These are phyloP conservation scores for Stephanodiscus minutulus DNA, from an alignment of 108 stramenopile species.

Conservation along the genomic window DNA sequence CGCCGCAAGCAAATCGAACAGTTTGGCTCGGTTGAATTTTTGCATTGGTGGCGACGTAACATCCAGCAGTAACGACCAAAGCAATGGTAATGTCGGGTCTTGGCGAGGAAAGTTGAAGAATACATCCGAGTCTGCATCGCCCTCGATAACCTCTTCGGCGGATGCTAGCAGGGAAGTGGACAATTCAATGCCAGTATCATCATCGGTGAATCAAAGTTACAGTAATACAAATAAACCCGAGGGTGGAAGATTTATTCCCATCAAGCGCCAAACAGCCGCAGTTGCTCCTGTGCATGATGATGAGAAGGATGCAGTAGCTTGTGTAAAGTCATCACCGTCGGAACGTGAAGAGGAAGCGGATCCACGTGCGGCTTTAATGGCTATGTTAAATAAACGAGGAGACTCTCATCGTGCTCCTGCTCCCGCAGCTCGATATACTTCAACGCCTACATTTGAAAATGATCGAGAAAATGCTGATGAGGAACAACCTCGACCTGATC, in stretches of 20 bases:
- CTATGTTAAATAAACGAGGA: slow-evolving; percentile 62
- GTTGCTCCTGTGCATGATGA: slow-evolving; percentile 2
- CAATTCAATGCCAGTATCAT: too few species aligned
- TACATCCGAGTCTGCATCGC: not conserved
- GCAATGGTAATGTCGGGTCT: not conserved
- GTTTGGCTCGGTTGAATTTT: not conserved
- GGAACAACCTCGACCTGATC: slow-evolving; percentile 3
- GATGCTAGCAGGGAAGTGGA: too few species aligned
- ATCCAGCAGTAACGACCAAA: not conserved
- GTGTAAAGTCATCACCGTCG: not conserved
- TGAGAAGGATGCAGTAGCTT: not conserved
- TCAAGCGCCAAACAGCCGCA: not conserved
- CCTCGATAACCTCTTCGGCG: too few species aligned
- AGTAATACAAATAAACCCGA: too few species aligned
- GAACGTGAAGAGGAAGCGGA: slow-evolving; percentile 16
- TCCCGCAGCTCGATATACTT: not conserved
- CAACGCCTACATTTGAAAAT: not conserved
- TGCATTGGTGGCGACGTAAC: not conserved
- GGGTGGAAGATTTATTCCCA: too few species aligned
- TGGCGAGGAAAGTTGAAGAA: slow-evolving; percentile 24
- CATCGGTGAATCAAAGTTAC: not conserved
- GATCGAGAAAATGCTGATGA: too few species aligned
- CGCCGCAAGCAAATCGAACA: slow-evolving; percentile 53
- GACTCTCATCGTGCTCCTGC: slow-evolving; percentile 1
- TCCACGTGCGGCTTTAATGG: slow-evolving; percentile 61